Conservation (phyloP, 192 early-diverging fungal species). For the Thamnidium elegans region DNA sequence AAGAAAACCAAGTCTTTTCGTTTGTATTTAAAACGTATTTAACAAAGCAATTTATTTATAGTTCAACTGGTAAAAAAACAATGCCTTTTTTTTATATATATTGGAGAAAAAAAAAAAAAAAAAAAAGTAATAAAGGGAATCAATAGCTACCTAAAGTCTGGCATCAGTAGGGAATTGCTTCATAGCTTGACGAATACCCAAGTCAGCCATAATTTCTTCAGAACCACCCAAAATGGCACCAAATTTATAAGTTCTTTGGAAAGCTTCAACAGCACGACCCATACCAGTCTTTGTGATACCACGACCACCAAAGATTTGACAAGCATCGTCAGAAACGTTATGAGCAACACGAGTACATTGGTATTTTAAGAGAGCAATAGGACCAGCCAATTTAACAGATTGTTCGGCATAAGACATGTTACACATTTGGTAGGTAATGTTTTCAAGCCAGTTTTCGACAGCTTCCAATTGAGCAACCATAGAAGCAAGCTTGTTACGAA, state of each 20-base stretch:
- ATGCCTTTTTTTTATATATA: not conserved
- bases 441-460: conserved; percentile 57
- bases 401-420: conserved; percentile 66
- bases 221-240: conserved; percentile 44
- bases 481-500: conserved; percentile 62
- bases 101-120: not conserved
- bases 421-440: conserved; percentile 68
- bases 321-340: conserved; percentile 60
- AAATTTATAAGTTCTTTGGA: conserved; percentile 63
- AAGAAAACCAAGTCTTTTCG: no score
- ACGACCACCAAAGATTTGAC: conserved; percentile 75
- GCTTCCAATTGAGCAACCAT: conserved; percentile 57
- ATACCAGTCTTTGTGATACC: conserved; percentile 70
- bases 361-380: conserved; percentile 61
- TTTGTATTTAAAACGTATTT: no score
- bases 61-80: no score
- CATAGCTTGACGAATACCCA: conserved; percentile 64
- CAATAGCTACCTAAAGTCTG: conserved; percentile 9
- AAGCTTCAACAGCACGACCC: conserved; percentile 62
- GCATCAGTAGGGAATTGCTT: conserved; percentile 22
- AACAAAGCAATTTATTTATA: no score
- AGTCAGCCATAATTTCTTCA: conserved; percentile 58
- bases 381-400: conserved; percentile 58
- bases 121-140: not conserved
- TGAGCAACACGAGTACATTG: conserved; percentile 56